Evolutionary conservation across 139 green algal species (phyloP), one percentile per base, ranked within the genome.

Genomic region (Desmodesmus armatus): DNA sequence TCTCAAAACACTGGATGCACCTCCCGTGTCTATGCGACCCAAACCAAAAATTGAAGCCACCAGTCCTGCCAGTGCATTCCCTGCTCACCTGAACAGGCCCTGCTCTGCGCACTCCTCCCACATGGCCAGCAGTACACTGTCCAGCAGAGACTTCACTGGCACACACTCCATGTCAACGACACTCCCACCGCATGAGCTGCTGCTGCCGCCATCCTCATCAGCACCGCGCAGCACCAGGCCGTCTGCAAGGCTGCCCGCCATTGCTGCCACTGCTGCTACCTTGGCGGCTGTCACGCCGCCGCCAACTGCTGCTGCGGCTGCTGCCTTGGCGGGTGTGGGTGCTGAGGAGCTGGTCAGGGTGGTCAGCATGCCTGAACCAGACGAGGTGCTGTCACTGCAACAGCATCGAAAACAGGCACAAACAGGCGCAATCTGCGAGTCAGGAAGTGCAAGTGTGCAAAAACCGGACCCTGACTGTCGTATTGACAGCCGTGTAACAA

Each of bases 21-120:
- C 53, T 65, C 19, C 19, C 19, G 19, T 19, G 19, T 65, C 23
- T 19, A 65, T 65, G 23, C 23, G 53, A n/a, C 23, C n/a, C n/a
- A n/a, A n/a, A n/a, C n/a, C n/a, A n/a, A n/a, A n/a, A n/a, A n/a
- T n/a, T n/a, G n/a, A n/a, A n/a, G n/a, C n/a, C n/a, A n/a, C n/a
- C n/a, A n/a, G n/a, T 37, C 27, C 23, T 5, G 1, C 21, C 13
- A 75, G 13, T 25, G 19, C 39, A 70, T 13, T 3, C n/a, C n/a
- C n/a, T 2, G 2, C 67, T 55, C 67, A 71, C 81, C 51, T 81
- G 44, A 84, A 82, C 63, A 80, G 65, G 43, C 66, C 85, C 79
- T 77, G 62, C 55, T 95, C 93, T 7, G 88, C 92, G 37, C 93
- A 88, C 55, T 94, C 92, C 72, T 97, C 94, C 95, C 95, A 98